phyloP scores from a whole-genome alignment of 495 filamentous ascomycete genomes.

The Penicillium cinerascens region DNA sequence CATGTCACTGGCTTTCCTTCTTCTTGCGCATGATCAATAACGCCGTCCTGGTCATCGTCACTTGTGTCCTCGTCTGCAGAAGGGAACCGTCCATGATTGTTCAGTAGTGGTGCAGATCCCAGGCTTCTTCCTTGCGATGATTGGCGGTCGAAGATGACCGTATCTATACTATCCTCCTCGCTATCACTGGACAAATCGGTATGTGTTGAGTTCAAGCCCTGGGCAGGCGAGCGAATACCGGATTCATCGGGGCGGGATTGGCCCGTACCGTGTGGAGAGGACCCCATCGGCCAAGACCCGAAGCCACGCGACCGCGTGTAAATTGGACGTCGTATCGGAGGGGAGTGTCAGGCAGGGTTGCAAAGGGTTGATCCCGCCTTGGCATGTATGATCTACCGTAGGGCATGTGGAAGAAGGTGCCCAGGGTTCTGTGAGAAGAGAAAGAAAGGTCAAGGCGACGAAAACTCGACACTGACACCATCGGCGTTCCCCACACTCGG shows the following conservation, averaged over 20 bases:
- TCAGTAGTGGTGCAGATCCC: constrained; percentile 12
- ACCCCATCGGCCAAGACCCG: constrained; percentile 9
- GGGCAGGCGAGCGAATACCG: constrained; percentile 1
- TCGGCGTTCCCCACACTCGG: constrained; percentile 6
- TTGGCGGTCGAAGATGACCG: not conserved
- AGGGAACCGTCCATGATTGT: constrained; percentile 18
- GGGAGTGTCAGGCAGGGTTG: not conserved
- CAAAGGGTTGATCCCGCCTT: not conserved
- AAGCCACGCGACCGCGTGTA: constrained; percentile 1
- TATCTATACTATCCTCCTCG: constrained; percentile 3
- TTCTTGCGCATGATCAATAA: not conserved
- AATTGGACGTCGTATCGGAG: not conserved
- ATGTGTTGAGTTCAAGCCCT: not conserved
- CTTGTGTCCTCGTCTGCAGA: constrained; percentile 15
- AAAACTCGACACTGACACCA: constrained; percentile 11
- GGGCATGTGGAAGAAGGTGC: not conserved
- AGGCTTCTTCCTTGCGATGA: not conserved
- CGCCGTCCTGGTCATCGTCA: constrained; percentile 15
- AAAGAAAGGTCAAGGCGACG: constrained; percentile 4
- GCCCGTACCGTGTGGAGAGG: constrained; percentile 2
- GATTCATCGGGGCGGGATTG: constrained; percentile 1
- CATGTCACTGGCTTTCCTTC: constrained; percentile 57
- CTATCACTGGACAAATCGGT: not conserved
- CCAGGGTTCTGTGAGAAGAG: not conserved
- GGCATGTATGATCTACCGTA: not conserved